Evolutionary conservation across 1,139 yeast species (phyloP), one percentile per base, ranked within the genome.

Genomic region (Suhomyces chickasaworum): DNA sequence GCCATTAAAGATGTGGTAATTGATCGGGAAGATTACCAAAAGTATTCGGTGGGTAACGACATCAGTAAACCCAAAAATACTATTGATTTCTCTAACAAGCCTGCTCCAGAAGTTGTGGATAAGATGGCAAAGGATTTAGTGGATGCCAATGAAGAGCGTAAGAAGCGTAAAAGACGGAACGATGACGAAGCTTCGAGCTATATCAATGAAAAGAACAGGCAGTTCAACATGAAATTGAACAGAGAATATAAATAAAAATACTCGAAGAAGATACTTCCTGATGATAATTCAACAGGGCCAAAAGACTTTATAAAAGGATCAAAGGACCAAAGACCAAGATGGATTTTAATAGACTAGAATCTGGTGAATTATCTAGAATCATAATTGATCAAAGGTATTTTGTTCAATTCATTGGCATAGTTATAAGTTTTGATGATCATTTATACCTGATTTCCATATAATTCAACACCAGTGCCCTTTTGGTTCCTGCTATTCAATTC

Each of bases 141-240:
- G 31, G 70, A 70, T 34, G 70, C 72, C 39, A 74, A 71, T 39
- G 63, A 56, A 6, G 49, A 66, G 27, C 63, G 66, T 37, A 54
- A 57, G 57, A 63, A 56, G 56, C 50, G 60, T 48, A 65, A 71
- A 45, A 66, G 75, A 35, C 57, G 58, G 5, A 69, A 58, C 15
- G 73, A 68, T 10, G 73, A 55, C 9, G 63, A 67, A 3, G 73
- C 64, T 9, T 76, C 71, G 7, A 58, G 65, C 29, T 70, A 63
- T 58, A 80, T 89, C 60, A 89, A 86, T 60, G 91, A 86, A 49
- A 86, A 84, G 64, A 89, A 89, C 71, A 79, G 78, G 58, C 86
- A 85, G 58, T 89, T 89, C 66, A 89, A 89, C 65, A 80, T 78
- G 63, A 87, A 87, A 58, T 68, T 89, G 53, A 73, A 82, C 46